Evolutionary conservation across 2,329 filamentous ascomycete genomes (phyloP).

Genomic region (Didymella exigua): DNA sequence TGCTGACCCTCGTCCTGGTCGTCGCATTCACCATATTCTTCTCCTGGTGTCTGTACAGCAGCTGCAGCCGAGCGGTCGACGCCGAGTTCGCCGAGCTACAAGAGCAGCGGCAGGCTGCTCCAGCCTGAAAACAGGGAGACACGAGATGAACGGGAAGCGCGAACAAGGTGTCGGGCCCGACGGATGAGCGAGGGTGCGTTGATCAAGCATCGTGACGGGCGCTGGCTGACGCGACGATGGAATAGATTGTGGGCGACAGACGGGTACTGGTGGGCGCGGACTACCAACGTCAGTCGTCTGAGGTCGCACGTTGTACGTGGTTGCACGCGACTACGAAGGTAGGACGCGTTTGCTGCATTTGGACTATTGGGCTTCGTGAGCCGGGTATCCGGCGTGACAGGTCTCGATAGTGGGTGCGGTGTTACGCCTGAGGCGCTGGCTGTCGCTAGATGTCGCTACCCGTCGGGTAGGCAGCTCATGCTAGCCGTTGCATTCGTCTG

Average conservation of each 20-base stretch:
- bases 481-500: background rate
- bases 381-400: background rate
- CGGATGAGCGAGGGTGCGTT: too few species aligned
- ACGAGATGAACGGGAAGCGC: too few species aligned
- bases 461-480: background rate
- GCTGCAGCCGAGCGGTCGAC: conserved; percentile 22
- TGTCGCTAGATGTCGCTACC: too few species aligned
- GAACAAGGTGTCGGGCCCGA: too few species aligned
- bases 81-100: conserved; percentile 14
- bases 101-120: background rate
- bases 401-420: background rate
- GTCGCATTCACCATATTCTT: conserved; percentile 23
- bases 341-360: background rate
- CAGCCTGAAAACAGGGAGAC: background rate
- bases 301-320: background rate
- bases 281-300: background rate
- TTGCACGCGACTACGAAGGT: background rate
- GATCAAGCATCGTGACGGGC: too few species aligned
- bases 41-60: conserved; percentile 22
- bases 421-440: background rate
- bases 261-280: background rate
- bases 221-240: too few species aligned
- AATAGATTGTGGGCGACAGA: too few species aligned
- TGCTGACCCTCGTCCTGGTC: conserved; percentile 22
- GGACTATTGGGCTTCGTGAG: background rate